Evolutionary conservation across 768 basidiomycete genomes (phyloP).

Genomic region (Kwoniella sp.): DNA sequence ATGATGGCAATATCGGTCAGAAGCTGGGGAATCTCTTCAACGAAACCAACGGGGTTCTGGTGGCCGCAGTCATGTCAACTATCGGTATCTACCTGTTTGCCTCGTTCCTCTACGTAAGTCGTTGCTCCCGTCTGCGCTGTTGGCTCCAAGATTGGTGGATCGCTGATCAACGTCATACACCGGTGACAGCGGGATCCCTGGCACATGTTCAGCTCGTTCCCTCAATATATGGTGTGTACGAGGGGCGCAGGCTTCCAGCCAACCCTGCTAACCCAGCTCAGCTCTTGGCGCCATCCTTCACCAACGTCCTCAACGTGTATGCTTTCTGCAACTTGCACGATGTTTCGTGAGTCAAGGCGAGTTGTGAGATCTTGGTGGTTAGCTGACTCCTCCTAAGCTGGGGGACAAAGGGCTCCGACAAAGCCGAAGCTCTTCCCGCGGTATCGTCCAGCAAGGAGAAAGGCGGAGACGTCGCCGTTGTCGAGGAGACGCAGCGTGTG

Average conservation of each 20-base stretch:
- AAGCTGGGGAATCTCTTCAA: slow-evolving; percentile 64
- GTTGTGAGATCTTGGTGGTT: neutral
- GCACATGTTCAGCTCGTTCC: slow-evolving; percentile 50
- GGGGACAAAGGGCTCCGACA: slow-evolving; percentile 58
- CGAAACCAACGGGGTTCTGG: slow-evolving; percentile 71
- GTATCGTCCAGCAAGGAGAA: slow-evolving; percentile 77
- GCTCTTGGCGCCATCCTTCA: slow-evolving; percentile 47
- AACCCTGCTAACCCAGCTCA: neutral
- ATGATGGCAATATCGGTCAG: slow-evolving; percentile 43
- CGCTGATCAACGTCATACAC: slow-evolving; percentile 61
- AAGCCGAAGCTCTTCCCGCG: slow-evolving; percentile 84
- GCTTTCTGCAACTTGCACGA: slow-evolving; percentile 58
- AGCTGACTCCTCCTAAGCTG: slow-evolving; percentile 19
- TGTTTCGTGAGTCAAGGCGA: slow-evolving; percentile 71
- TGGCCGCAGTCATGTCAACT: slow-evolving; percentile 85
- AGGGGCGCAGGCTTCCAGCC: neutral
- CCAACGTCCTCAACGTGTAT: slow-evolving; percentile 49
- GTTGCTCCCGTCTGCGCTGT: slow-evolving; percentile 6
- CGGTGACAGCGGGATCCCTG: slow-evolving; percentile 38
- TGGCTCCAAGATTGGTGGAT: neutral
- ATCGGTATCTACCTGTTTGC: slow-evolving; percentile 73
- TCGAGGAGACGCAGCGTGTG: slow-evolving; percentile 75
- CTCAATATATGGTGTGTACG: slow-evolving; percentile 40
- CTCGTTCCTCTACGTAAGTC: slow-evolving; percentile 53
- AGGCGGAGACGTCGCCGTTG: slow-evolving; percentile 65